A percentile compares a stretch with the other conserved stretches of the same genome.
phyloP scores from a whole-genome alignment of 169 alveolate species.

The Plasmodium chabaudi region DNA sequence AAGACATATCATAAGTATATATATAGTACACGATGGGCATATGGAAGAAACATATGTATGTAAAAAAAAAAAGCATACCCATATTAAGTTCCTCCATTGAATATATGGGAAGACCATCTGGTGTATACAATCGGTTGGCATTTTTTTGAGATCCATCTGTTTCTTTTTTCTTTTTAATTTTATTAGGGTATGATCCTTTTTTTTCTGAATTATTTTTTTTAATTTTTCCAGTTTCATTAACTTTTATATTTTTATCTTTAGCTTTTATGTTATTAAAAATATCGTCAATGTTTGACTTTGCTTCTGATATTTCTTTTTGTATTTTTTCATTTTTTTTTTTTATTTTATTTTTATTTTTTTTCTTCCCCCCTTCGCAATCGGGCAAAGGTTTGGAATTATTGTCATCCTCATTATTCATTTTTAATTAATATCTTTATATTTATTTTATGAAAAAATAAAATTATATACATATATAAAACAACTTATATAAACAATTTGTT shows the following conservation, averaged over 20 bases:
- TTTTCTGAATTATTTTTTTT: conserved; percentile 27
- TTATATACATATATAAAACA: too few species aligned
- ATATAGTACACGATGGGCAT: too few species aligned
- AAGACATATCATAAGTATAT: too few species aligned
- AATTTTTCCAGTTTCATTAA: neutral
- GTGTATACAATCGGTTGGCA: conserved; percentile 71
- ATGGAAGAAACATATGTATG: neutral
- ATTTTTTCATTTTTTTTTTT: conserved; percentile 48
- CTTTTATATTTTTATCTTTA: conserved; percentile 26
- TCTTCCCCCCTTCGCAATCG: conserved; percentile 1
- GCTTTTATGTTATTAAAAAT: conserved; percentile 52
- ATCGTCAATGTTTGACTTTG: conserved; percentile 42
- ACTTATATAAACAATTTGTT: too few species aligned
- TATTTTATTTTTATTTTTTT: conserved; percentile 20
- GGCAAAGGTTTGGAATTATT: neutral
- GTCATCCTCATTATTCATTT: neutral
- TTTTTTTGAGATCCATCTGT: neutral
- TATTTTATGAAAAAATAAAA: neutral
- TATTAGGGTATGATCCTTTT: conserved; percentile 2
- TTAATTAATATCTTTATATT: neutral
- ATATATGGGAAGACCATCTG: conserved; percentile 84
- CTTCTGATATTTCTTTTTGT: conserved; percentile 34
- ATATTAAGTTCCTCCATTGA: conserved; percentile 85
- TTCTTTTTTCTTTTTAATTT: conserved; percentile 5
- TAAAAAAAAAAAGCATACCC: conserved; percentile 63